Conservation (phyloP, 257 asterid genomes). For the Scutellaria baicalensis region DNA sequence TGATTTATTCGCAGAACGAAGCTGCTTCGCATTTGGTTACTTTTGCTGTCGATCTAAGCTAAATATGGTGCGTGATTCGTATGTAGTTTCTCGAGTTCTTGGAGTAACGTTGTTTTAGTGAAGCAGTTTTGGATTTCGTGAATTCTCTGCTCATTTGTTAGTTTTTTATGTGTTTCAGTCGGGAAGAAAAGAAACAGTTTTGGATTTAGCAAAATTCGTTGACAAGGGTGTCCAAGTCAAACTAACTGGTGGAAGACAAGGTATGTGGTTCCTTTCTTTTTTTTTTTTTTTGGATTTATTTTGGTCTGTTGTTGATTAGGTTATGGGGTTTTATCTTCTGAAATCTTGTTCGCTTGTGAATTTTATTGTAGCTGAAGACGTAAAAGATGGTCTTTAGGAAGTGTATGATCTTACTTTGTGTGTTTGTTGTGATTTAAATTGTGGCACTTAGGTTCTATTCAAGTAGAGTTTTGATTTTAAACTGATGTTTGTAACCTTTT, state of each 20-base stretch:
- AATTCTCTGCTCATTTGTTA: background rate
- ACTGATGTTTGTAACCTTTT: background rate
- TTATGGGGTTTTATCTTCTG: background rate
- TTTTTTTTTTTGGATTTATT: background rate
- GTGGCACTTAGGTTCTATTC: no score
- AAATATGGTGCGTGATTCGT: conserved; percentile 16
- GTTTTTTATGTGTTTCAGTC: conserved; percentile 41
- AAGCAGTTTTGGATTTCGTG: background rate
- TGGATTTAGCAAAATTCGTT: conserved; percentile 86
- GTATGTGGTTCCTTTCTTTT: conserved; percentile 23
- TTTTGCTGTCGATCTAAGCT: conserved; percentile 15
- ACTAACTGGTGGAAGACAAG: conserved; percentile 94
- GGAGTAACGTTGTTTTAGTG: background rate
- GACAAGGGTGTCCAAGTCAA: conserved; percentile 97
- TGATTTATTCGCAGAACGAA: background rate
- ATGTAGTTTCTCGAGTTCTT: background rate
- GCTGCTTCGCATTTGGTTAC: conserved; percentile 3
- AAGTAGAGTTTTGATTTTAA: background rate
- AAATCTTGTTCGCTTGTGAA: background rate
- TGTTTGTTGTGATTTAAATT: background rate
- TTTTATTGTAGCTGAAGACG: background rate
- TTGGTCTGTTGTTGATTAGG: background rate
- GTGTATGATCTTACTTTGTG: background rate
- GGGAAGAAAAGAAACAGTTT: conserved; percentile 86
- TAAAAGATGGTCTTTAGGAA: background rate